Base-by-base conservation (phyloP, 495 filamentous ascomycete species). In the Delitschia confertaspora region DNA sequence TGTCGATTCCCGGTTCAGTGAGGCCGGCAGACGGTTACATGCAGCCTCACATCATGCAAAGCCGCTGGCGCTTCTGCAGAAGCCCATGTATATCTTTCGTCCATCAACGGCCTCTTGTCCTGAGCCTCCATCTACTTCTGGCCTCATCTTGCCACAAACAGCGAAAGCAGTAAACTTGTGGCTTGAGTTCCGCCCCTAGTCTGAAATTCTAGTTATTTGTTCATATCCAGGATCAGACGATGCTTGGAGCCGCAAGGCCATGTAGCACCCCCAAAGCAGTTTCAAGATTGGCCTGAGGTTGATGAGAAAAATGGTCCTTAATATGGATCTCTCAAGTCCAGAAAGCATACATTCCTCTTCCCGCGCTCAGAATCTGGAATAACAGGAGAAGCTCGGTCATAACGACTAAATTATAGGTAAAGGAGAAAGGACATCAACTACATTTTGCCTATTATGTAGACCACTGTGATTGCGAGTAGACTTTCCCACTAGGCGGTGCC, bases 1-100 rank as follows among this genome's bases (percentile, higher is more conserved):
- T n/a, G n/a, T n/a, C n/a, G n/a, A n/a, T n/a, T 22, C 45, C 51
- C 45, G 51, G 51, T 54, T 54, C 51, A 46, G 46, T 47, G 46
- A n/a, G 20, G 24, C 17, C 26, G 18, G 31, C 23, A 37, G 24
- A 43, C 37, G 27, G 52, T 47, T 51, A 42, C 42, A 51, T 47
- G 52, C 45, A 51, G 47, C 47, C 47, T 47, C 47, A 35, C 44
- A 45, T 44, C 52, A 51, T 53, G 44, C 22, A 17, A 34, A 16
- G 29, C 29, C 42, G 32, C 31, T 23, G 30, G 32, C 25, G 31
- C 43, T 23, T 42, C 17, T 31, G 16, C 14, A 34, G 24, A 33
- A 35, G 49, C 35, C 42, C 42, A 20, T n/a, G 23, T 40, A 32
- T 30, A 26, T 37, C 19, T 18, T 23, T 4, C 9, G 38, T 18